Conservation (phyloP, 108 stramenopile species). For the Skeletonema menzelii region DNA sequence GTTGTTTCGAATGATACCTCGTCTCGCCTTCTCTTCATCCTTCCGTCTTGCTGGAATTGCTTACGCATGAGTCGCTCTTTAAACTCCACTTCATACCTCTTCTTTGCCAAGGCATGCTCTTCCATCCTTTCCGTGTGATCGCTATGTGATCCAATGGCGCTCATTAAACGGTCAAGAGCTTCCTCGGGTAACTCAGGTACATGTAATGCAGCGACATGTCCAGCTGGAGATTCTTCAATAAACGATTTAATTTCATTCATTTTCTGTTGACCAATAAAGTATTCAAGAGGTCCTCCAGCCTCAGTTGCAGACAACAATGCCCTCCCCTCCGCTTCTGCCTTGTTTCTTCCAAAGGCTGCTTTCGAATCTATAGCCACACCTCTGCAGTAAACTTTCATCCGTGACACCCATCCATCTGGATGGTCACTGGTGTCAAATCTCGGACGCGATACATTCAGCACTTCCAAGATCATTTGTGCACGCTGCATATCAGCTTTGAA, state of each 20-base stretch:
- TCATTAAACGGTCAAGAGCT: neutral
- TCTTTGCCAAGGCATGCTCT: neutral
- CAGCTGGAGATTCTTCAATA: constrained; percentile 1
- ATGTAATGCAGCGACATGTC: constrained; percentile 3
- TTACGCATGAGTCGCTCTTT: neutral
- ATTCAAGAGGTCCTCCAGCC: neutral
- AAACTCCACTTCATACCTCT: neutral
- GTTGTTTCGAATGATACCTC: neutral
- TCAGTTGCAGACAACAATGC: neutral
- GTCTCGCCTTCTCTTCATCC: neutral
- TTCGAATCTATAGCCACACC: neutral
- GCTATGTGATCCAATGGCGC: neutral
- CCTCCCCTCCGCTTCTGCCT: constrained; percentile 5
- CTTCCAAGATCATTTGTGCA: constrained; percentile 3
- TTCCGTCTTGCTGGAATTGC: neutral
- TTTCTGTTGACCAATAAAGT: constrained; percentile 4
- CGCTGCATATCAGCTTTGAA: constrained; percentile 7
- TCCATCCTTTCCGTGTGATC: neutral
- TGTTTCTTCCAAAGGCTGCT: neutral
- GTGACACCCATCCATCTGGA: neutral
- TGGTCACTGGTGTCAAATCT: neutral
- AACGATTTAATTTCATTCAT: neutral
- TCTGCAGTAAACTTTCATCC: neutral
- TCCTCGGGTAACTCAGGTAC: constrained; percentile 1
- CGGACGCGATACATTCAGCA: constrained; percentile 1